Conservation (phyloP, 23 red algal genomes). For the Gracilaria gracilis region DNA sequence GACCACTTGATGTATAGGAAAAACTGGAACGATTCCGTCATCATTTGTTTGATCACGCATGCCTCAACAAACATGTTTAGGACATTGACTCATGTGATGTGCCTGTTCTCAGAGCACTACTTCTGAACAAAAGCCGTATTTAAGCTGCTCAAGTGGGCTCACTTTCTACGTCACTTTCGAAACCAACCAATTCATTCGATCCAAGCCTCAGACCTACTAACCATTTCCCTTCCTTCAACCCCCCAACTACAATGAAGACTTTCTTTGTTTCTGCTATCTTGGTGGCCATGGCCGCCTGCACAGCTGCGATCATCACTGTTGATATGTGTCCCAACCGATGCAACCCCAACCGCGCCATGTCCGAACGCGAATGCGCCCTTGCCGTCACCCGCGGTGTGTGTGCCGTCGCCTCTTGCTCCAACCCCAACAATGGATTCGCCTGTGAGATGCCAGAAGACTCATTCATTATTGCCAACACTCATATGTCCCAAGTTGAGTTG, state of each 20-base stretch:
- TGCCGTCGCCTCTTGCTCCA: not conserved
- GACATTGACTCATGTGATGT: too few species aligned
- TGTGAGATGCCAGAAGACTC: slow-evolving; percentile 15
- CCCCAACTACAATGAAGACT: not conserved
- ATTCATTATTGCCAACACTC: slow-evolving; percentile 8
- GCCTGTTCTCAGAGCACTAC: too few species aligned
- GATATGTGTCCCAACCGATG: slow-evolving; percentile 30
- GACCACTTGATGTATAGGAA: too few species aligned
- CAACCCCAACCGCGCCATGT: not conserved
- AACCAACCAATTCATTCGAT: not conserved
- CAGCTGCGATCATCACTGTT: not conserved
- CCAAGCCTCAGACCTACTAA: not conserved
- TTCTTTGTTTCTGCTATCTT: not conserved
- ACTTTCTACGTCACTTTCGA: too few species aligned
- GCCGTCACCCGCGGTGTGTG: slow-evolving; percentile 22
- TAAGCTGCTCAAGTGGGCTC: too few species aligned
- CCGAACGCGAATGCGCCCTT: not conserved
- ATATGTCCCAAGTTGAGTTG: not conserved
- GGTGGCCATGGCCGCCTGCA: not conserved
- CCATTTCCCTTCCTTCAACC: not conserved
- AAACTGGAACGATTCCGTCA: too few species aligned
- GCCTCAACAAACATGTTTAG: too few species aligned
- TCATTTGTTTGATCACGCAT: too few species aligned
- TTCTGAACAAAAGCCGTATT: too few species aligned
- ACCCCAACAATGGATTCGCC: not conserved